Base-by-base conservation (phyloP, 768 basidiomycete genomes). In the Russula emetica region DNA sequence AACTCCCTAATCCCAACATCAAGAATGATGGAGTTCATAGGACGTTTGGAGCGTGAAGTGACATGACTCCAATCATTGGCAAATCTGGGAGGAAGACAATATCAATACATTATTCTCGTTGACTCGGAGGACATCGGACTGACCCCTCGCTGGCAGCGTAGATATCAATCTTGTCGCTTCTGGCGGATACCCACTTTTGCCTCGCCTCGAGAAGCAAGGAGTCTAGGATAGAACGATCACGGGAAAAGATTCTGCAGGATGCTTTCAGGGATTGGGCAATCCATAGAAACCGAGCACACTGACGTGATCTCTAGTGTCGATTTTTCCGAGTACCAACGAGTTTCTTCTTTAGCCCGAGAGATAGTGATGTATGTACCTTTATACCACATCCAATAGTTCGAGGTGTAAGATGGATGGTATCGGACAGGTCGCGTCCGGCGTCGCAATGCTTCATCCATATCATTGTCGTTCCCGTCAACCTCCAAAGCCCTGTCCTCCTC, bases 1-100 rank as follows among this genome's bases (percentile, higher is more conserved):
- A 83, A 69, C 36, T 90, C 85, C 58, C 84, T 82, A 53, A 90
- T 76, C 0, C 88, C 87, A 10, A 83, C 84, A 58, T 90, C 87
- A 18, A 92, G 76, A 38, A 91, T 80, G 60, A 92, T 85, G 1
- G 88, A 89, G 16, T 76, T 74, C 16, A 88, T 72, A 11, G 85
- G 80, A 5, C 90, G 83, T 71, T 88, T 90, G 22, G 83, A 80
- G 30, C 86, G 81, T 10, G 78, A 78, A 14, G 82, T 78, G 44
- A 85, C 77, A 53, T 78, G 78, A 14, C 76, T 76, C 87, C 87
- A 91, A 66, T 74, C 69, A 58, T 81, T 66, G 58, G 16, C 60
- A 54, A 51, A 70, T 40, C 20, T 51, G 34, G 32, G 7, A 24
- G 11, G 49, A 60, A 52, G 67, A 47, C 10, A 11, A 32, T 24